Evolutionary conservation across 768 basidiomycete genomes (phyloP), one percentile per base, ranked within the genome.

Genomic region (Cystoderma amianthinum): DNA sequence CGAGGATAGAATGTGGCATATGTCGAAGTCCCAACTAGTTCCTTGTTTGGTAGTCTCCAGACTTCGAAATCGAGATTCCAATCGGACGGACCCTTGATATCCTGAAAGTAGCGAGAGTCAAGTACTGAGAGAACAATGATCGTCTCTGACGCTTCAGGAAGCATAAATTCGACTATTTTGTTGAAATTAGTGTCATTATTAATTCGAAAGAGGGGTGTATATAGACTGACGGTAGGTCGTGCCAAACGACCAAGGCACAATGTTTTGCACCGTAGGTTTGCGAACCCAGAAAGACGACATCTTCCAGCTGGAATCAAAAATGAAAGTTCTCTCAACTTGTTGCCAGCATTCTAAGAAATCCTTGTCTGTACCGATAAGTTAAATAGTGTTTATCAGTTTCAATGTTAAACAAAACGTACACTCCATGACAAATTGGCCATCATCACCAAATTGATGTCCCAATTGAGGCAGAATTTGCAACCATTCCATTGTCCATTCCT

Each of bases 361-460:
- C 13, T 40, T 42, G 49, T 63, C 61, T 65, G 23, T 4, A 20
- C 36, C 13, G 19, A 21, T 16, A n/a, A n/a, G n/a, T n/a, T n/a
- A n/a, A 2, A 18, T 30, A 25, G 20, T 17, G 15, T 9, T 30
- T 9, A 30, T 12, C 5, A 25, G 21, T 10, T 4, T 13, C 32
- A 39, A 19, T 20, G 17, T 21, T 33, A 40, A n/a, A 23, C 4
- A 9, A 11, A 16, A 53, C 60, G 22, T 30, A 65, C 61, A 65
- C 56, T 70, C 69, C 68, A 71, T 71, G 12, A 72, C 58, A 37
- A 72, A 72, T 42, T 65, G 55, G 2, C 69, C 71, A 41, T 71
- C 68, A 24, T 61, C 55, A 0, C 67, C 67, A 30, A 72, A 63
- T 5, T 38, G 39, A 49, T 71, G 68, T 24, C 56, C 54, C 2